These are phyloP conservation scores for Inosperma sp. DNA, from an alignment of 768 basidiomycete species.

Conservation along the genomic window DNA sequence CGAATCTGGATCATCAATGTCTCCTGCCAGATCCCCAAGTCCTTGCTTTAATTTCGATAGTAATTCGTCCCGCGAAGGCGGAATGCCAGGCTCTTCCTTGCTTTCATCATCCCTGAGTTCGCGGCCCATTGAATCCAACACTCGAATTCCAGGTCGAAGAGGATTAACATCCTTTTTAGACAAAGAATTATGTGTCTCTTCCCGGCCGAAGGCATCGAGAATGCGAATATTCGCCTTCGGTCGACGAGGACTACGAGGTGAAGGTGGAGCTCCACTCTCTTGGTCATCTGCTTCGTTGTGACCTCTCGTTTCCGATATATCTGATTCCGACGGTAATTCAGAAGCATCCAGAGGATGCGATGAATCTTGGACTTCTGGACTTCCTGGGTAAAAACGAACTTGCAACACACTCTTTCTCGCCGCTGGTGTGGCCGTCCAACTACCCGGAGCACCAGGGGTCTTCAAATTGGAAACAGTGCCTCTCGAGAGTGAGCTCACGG, in stretches of 20 bases:
- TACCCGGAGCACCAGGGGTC: slow-evolving; percentile 69
- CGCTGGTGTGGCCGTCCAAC: slow-evolving; percentile 58
- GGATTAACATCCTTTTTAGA: slow-evolving; percentile 16
- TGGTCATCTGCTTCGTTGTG: not conserved
- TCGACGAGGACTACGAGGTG: slow-evolving; percentile 19
- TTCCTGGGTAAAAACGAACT: slow-evolving; percentile 63
- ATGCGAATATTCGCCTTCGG: slow-evolving; percentile 40
- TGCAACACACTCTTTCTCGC: slow-evolving; percentile 56
- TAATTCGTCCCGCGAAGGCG: slow-evolving; percentile 45
- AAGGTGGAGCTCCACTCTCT: slow-evolving; percentile 4
- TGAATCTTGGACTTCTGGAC: slow-evolving; percentile 12
- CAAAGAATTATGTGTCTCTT: slow-evolving; percentile 20
- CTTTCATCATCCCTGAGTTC: slow-evolving; percentile 40
- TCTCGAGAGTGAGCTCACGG: slow-evolving; percentile 47
- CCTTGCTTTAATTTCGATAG: slow-evolving; percentile 54
- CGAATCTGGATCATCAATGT: slow-evolving; percentile 56
- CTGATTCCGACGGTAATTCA: no score
- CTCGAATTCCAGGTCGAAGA: slow-evolving; percentile 44
- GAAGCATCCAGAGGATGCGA: not conserved
- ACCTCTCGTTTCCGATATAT: slow-evolving; percentile 8
- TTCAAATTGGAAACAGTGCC: slow-evolving; percentile 42
- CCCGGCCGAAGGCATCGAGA: slow-evolving; percentile 68
- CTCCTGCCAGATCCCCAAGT: slow-evolving; percentile 51
- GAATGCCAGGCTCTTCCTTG: slow-evolving; percentile 18
- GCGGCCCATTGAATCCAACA: slow-evolving; percentile 68